Evolutionary conservation across 176 grass and related monocot species (phyloP), one percentile per base, ranked within the genome.

Genomic region (Cymbopogon citratus): DNA sequence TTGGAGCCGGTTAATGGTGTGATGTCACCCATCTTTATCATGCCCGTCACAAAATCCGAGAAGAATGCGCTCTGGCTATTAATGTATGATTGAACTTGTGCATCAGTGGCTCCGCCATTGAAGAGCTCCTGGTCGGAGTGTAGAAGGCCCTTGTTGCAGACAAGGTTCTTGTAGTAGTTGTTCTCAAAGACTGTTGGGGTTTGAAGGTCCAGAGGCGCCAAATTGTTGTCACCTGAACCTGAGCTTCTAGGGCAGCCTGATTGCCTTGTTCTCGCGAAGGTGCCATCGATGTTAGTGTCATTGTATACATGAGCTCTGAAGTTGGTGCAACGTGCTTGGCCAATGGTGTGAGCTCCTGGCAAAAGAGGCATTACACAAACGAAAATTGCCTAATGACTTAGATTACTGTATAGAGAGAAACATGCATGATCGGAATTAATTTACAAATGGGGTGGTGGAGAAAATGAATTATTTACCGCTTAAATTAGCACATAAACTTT

Each of bases 121-220:
- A 85, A 91, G 78, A 94, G 86, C 79, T 90, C 80, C 52, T 93
- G 91, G 51, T 93, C 91, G 3, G 91, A 93, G 68, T 93, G 91
- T 6, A 93, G 88, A 6, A 93, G 49, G 7, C 74, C 88, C 36
- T 85, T 68, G 0, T 41, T 43, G 31, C 12, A 6, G 21, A 88
- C 56, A n/a, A 93, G 88, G 40, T 88, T 86, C 34, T 77, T 63
- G 80, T 83, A 90, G 88, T 87, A 90, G 68, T 64, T 64, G 62
- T 63, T 90, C 48, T 90, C 80, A 15, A 90, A 94, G n/a, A 76
- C 52, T 2, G 81, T 69, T 0, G 89, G 89, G 33, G 89, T 89
- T 1, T 86, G 86, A 25, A 81, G 48, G 26, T 94, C 92, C 9
- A 91, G 35, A 0, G 89, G 86, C 11, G 80, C 86, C 27, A 94